Percentiles rank a stretch among this genome's conserved stretches.
Conservation (phyloP, 371 early-diverging fungal genomes). For the Nematocida parisii region DNA sequence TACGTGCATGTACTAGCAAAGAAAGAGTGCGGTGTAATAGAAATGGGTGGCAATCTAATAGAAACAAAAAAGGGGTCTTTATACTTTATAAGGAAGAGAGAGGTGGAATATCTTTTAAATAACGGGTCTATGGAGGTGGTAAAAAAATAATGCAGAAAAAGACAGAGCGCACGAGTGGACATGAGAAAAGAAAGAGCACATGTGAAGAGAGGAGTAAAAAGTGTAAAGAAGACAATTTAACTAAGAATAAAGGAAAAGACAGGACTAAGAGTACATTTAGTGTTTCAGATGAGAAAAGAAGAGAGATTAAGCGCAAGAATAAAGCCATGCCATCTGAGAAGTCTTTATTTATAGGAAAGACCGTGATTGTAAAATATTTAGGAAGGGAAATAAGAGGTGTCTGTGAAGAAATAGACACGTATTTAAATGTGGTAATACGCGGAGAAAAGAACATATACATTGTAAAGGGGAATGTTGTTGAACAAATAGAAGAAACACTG, state of each 20-base stretch:
- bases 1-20: constrained; percentile 35
- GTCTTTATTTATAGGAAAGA: background rate
- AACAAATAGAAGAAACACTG: background rate
- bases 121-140: constrained; percentile 32
- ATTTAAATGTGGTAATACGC: background rate
- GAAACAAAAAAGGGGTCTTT: constrained; percentile 50
- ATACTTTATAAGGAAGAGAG: constrained; percentile 50
- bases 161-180: background rate
- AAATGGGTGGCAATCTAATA: constrained; percentile 41
- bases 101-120: constrained; percentile 23
- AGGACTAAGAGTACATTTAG: background rate
- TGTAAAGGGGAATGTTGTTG: constrained; percentile 1
- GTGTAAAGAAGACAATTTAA: background rate
- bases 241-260: background rate
- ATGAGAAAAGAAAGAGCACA: too few relatives aligned
- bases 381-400: constrained; percentile 2
- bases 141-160: constrained; percentile 1
- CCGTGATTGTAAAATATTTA: background rate
- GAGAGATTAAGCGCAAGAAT: too few relatives aligned
- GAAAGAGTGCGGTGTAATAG: constrained; percentile 46
- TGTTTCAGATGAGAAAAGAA: too few relatives aligned
- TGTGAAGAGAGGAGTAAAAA: too few relatives aligned
- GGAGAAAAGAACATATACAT: background rate
- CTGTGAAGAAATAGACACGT: background rate
- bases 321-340: background rate